These are phyloP conservation scores for Ganoderma multipileum DNA, from an alignment of 1,284 basidiomycete genomes.

Conservation along the genomic window DNA sequence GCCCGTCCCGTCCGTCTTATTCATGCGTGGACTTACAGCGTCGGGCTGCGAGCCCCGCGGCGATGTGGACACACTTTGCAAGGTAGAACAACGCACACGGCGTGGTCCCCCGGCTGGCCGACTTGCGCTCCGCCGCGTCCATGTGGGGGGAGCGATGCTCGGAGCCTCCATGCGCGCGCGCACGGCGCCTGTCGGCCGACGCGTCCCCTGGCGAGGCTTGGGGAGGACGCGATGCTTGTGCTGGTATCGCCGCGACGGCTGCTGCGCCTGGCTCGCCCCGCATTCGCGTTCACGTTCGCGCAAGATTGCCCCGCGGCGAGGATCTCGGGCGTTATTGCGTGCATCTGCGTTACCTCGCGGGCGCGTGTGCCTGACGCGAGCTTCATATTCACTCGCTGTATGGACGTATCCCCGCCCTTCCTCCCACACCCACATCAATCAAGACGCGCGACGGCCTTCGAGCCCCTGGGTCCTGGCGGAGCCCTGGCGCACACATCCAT, in stretches of 20 bases:
- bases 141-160: neutral
- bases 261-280: too few species aligned
- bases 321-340: conserved; percentile 1
- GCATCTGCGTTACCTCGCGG: neutral
- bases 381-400: neutral
- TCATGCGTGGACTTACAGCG: neutral
- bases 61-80: neutral
- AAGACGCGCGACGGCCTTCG: neutral
- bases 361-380: neutral
- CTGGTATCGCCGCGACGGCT: neutral
- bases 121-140: neutral
- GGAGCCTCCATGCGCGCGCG: neutral
- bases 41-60: neutral
- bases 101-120: neutral
- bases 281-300: neutral
- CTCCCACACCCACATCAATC: conserved; percentile 1
- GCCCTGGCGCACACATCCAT: conserved; percentile 7
- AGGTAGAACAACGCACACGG: neutral
- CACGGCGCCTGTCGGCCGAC: neutral
- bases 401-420: neutral
- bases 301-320: neutral
- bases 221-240: neutral
- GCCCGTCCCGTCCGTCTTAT: neutral
- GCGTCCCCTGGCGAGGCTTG: too few species aligned
- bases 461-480: conserved; percentile 5